phyloP scores from a whole-genome alignment of 257 asterid genomes.

The Striga asiatica region DNA sequence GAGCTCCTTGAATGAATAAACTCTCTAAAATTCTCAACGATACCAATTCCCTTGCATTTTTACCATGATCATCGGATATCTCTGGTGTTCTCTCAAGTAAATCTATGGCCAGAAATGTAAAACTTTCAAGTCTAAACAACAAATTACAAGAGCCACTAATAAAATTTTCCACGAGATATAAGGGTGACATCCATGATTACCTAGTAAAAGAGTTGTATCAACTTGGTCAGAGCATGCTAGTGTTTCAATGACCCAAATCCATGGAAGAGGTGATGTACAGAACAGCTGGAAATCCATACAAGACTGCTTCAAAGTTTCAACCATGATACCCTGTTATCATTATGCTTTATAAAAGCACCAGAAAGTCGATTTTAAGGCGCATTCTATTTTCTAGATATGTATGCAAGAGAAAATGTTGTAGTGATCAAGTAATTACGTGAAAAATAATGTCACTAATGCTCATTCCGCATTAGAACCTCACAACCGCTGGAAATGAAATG shows the following conservation, averaged over 20 bases:
- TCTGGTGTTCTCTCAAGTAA: slow-evolving; percentile 37
- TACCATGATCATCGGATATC: slow-evolving; percentile 29
- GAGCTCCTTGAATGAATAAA: slow-evolving; percentile 15
- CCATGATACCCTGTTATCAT: slow-evolving; percentile 13
- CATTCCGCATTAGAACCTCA: neutral
- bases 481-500: neutral
- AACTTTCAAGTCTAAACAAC: slow-evolving; percentile 1
- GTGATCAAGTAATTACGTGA: neutral
- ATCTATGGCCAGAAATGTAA: slow-evolving; percentile 26
- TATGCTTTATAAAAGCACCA: slow-evolving; percentile 10
- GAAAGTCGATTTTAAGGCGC: slow-evolving; percentile 3
- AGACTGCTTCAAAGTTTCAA: slow-evolving; percentile 22
- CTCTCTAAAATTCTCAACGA: slow-evolving; percentile 45
- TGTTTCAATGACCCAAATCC: slow-evolving; percentile 53
- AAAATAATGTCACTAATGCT: neutral
- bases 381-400: neutral
- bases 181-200: slow-evolving; percentile 18
- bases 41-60: slow-evolving; percentile 39
- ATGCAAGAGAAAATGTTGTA: neutral
- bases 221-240: slow-evolving; percentile 34
- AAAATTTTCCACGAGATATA: neutral
- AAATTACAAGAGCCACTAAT: neutral
- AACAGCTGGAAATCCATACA: slow-evolving; percentile 31
- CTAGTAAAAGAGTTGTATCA: slow-evolving; percentile 36
- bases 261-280: slow-evolving; percentile 29